Percentiles rank a stretch among this genome's conserved stretches.
phyloP scores from a whole-genome alignment of 139 green algal genomes.

The Tetradesmus lagerheimii region DNA sequence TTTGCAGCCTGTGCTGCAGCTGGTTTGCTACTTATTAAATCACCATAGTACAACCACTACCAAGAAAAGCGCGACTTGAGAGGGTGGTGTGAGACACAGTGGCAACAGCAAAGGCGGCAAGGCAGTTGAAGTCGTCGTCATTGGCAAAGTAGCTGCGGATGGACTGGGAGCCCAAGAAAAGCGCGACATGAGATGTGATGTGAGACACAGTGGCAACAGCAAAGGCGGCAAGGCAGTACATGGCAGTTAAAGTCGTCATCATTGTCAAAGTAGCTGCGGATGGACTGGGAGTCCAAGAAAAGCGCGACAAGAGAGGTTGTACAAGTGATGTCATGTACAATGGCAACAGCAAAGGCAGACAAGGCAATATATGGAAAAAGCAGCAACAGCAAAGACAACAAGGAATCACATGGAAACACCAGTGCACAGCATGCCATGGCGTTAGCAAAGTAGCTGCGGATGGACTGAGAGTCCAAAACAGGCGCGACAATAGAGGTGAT shows the following conservation, averaged over 20 bases:
- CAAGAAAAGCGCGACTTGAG: too few species aligned
- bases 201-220: background rate
- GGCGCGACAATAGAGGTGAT: too few species aligned
- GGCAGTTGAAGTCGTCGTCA: constrained; percentile 91
- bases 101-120: background rate
- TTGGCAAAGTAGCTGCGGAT: constrained; percentile 65
- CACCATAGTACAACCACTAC: background rate
- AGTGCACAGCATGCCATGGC: too few species aligned
- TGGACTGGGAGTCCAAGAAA: constrained; percentile 52
- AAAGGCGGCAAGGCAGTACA: background rate
- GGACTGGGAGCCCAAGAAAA: constrained; percentile 45
- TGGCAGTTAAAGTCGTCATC: constrained; percentile 91
- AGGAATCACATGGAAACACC: too few species aligned
- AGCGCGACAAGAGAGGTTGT: background rate
- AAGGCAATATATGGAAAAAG: constrained; percentile 72
- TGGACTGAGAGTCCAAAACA: constrained; percentile 52
- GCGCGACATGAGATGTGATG: background rate
- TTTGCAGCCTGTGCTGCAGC: too few species aligned
- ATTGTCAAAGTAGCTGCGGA: constrained; percentile 63
- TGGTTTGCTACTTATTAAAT: too few species aligned
- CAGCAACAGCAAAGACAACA: too few species aligned
- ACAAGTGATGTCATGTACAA: background rate
- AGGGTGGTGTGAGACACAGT: too few species aligned
- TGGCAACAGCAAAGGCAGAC: background rate
- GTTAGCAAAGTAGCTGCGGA: constrained; percentile 64